Base-by-base conservation (phyloP, 306 rosid genomes). In the Dalbergia cochinchinensis region DNA sequence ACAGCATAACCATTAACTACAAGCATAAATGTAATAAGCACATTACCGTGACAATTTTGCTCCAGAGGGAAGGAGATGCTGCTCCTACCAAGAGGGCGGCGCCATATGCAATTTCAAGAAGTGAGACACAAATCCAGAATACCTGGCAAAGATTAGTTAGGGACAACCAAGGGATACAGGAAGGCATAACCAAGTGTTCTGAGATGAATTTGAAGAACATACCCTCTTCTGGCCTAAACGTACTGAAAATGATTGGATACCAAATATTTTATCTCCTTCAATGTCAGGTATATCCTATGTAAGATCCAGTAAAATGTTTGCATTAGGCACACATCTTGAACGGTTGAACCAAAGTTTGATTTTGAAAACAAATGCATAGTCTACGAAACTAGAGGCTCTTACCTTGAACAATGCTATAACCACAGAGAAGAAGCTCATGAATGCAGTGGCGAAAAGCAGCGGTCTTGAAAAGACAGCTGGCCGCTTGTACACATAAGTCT, bases 381-480 rank as follows among this genome's bases (percentile, higher is more conserved):
- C n/a, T 59, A 51, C 58, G 58, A 84, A 69, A 61, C 26, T 59
- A 72, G 58, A 33, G 76, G 78, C 6, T 69, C 66, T 73, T 88
- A 95, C 99, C 99, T 95, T 95, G 77, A 95, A 95, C 71, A 95
- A 84, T 59, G 99, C 99, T 37, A 95, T 95, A 82, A 95, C 99
- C 50, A 95, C 88, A 39, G 99, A 95, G 90, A 95, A 95, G 92
- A 95, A 95, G 86, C 96, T 91, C 99, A 95, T 93, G 85, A 95
- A 95, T 78, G 94, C 96, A 57, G 93, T 91, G 65, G 99, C 98
- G 19, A 95, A 95, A 57, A 93, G 84, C 82, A 93, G 63, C 16
- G 99, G 87, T 83, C 93, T 87, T 37, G 99, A 87, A 84, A 93
- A 90, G 78, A 86, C 69, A 39, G 83, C 87, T 59, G 96, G 90